Percentiles rank a stretch among this genome's conserved stretches.
Evolutionary conservation across 495 filamentous ascomycete species (phyloP).

Genomic region (Tuber aestivum): DNA sequence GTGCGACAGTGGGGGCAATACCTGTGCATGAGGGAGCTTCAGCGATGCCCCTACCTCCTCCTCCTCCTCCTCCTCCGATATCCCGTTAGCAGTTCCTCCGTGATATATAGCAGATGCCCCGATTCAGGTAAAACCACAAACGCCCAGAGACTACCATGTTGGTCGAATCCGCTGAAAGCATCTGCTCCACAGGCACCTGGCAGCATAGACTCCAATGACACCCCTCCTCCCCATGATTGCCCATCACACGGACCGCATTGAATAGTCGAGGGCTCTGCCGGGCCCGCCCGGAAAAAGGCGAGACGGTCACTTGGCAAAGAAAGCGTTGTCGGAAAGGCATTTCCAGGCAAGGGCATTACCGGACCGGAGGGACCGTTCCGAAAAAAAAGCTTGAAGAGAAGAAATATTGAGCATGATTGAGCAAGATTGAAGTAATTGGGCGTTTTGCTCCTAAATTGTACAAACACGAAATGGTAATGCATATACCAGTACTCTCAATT

Average conservation of each 20-base stretch:
- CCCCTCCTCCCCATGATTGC: not conserved
- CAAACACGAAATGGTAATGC: not conserved
- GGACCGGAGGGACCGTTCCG: conserved; percentile 48
- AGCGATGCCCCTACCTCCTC: not conserved
- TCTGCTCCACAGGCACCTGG: conserved; percentile 43
- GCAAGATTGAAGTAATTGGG: not conserved
- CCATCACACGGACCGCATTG: conserved; percentile 2
- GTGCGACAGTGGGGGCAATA: not conserved
- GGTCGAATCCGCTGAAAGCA: conserved; percentile 25
- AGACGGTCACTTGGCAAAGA: conserved; percentile 49
- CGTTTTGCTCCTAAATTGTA: not conserved
- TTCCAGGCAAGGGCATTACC: conserved; percentile 44
- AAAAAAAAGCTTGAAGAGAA: conserved; percentile 48
- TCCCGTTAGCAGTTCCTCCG: too few species aligned
- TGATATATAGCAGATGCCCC: not conserved
- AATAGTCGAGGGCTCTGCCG: conserved; percentile 47
- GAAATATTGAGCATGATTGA: conserved; percentile 31
- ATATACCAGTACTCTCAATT: not conserved
- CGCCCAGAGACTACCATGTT: conserved; percentile 17
- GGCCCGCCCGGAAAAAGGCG: conserved; percentile 48
- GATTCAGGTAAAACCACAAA: not conserved
- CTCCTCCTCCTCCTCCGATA: too few species aligned
- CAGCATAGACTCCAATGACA: conserved; percentile 45
- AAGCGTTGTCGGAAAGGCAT: conserved; percentile 48
- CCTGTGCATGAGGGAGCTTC: not conserved